Evolutionary conservation across 2,329 filamentous ascomycete species (phyloP).

Genomic region (Colletotrichum liaoningense): DNA sequence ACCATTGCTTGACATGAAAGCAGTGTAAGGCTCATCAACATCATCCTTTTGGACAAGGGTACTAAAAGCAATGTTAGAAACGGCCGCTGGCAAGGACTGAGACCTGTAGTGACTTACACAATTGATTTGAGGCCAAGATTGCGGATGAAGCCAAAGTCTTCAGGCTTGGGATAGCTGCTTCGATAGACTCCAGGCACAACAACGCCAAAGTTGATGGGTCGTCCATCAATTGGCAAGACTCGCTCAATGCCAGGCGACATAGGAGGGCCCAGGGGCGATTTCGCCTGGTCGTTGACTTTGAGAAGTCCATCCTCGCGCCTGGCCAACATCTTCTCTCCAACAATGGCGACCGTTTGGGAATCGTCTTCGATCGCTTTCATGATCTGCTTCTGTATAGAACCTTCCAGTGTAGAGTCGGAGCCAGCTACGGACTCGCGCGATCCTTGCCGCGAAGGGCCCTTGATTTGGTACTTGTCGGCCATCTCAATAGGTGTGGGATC

Average conservation of each 20-base stretch:
- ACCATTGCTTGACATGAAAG: constrained; percentile 73
- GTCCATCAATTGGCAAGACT: constrained; percentile 38
- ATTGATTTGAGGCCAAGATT: constrained; percentile 81
- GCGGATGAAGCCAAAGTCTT: constrained; percentile 78
- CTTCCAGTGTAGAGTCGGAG: constrained; percentile 21
- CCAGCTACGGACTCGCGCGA: constrained; percentile 26
- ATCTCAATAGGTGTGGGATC: constrained; percentile 8
- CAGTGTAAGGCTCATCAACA: constrained; percentile 59
- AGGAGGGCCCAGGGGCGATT: constrained; percentile 1
- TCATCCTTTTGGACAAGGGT: constrained; percentile 74
- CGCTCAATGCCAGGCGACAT: constrained; percentile 20
- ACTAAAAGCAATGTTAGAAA: constrained; percentile 48
- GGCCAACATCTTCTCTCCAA: constrained; percentile 1
- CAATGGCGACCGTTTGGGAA: neutral
- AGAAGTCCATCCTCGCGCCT: constrained; percentile 7
- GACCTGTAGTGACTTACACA: constrained; percentile 64
- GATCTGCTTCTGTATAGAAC: constrained; percentile 25
- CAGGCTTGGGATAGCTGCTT: constrained; percentile 80
- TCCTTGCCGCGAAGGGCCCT: constrained; percentile 17
- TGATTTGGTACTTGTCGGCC: constrained; percentile 21
- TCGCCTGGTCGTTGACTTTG: constrained; percentile 13
- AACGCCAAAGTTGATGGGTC: constrained; percentile 79
- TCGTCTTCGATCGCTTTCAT: constrained; percentile 19
- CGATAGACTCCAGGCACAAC: constrained; percentile 82
- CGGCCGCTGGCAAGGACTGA: neutral